These are phyloP conservation scores for Dioscorea cayenensis DNA, from an alignment of 116 monocot genomes.

Conservation along the genomic window DNA sequence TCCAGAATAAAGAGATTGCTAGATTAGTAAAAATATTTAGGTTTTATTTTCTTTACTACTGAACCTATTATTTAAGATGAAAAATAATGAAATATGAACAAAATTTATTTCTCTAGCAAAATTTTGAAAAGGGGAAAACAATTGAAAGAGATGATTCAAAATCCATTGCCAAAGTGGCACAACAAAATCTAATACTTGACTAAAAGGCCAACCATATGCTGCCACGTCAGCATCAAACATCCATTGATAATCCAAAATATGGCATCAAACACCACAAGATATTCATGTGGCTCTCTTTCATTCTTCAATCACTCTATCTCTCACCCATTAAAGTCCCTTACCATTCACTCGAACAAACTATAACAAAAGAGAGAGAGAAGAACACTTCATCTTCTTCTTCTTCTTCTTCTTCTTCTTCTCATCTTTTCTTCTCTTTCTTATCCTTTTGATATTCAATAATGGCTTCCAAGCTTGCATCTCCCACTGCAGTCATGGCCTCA, in stretches of 20 bases:
- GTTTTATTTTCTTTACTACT: too few species aligned
- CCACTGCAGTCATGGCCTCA: slow-evolving; percentile 29
- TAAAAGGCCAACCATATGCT: slow-evolving; percentile 24
- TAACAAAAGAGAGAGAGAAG: not conserved
- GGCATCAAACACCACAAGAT: slow-evolving; percentile 27
- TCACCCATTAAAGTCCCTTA: not conserved
- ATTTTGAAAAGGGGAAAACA: too few species aligned
- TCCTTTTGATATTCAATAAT: slow-evolving; percentile 13
- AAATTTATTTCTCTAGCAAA: too few species aligned
- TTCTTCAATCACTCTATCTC: not conserved
- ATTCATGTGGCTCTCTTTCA: slow-evolving; percentile 9
- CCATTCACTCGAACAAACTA: not conserved
- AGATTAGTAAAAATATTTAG: too few species aligned
- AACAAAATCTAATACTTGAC: not conserved
- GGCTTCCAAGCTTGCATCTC: slow-evolving; percentile 55
- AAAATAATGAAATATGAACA: too few species aligned
- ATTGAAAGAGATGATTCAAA: too few species aligned
- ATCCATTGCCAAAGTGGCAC: not conserved
- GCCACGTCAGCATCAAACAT: slow-evolving; percentile 48
- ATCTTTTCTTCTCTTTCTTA: not conserved
- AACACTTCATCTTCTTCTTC: not conserved
- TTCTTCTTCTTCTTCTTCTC: not conserved
- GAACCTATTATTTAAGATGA: too few species aligned
- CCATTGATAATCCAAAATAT: slow-evolving; percentile 23
- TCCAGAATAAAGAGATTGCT: too few species aligned